Percentiles rank a stretch among this genome's conserved stretches.
These are phyloP conservation scores for Debaryomyces maramus DNA, from an alignment of 805 yeast species.

Conservation along the genomic window DNA sequence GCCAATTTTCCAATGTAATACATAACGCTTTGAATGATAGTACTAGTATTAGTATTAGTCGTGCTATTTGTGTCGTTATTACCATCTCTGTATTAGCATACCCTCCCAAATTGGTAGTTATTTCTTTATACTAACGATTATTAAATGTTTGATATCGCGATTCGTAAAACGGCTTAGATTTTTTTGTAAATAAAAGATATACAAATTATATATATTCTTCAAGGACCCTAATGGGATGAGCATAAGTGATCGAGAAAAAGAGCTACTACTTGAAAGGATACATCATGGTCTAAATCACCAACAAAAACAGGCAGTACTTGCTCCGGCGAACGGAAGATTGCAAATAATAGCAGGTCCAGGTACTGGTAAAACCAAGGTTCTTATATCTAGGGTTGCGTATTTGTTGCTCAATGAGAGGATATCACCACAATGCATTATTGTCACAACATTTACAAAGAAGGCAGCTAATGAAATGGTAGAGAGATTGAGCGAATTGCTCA, in stretches of 20 bases:
- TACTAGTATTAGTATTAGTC: too few relatives aligned
- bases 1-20: slow-evolving; percentile 15
- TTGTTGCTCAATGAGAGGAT: slow-evolving; percentile 52
- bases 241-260: neutral
- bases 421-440: slow-evolving; percentile 64
- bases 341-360: slow-evolving; percentile 65
- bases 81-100: too few relatives aligned
- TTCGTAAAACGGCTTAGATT: neutral
- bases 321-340: slow-evolving; percentile 37
- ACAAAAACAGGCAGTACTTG: slow-evolving; percentile 47
- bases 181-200: neutral
- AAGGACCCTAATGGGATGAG: neutral
- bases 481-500: slow-evolving; percentile 46
- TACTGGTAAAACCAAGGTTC: slow-evolving; percentile 78
- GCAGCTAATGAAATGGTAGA: slow-evolving; percentile 86
- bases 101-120: too few relatives aligned
- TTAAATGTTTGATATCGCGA: slow-evolving; percentile 1
- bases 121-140: too few relatives aligned
- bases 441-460: slow-evolving; percentile 89
- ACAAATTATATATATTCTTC: neutral
- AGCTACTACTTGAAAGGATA: neutral
- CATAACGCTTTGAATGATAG: neutral
- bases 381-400: slow-evolving; percentile 76
- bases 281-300: slow-evolving; percentile 30
- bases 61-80: too few relatives aligned